Evolutionary conservation across 495 filamentous ascomycete species (phyloP), one percentile per base, ranked within the genome.

Genomic region (Cenococcum geophilum): DNA sequence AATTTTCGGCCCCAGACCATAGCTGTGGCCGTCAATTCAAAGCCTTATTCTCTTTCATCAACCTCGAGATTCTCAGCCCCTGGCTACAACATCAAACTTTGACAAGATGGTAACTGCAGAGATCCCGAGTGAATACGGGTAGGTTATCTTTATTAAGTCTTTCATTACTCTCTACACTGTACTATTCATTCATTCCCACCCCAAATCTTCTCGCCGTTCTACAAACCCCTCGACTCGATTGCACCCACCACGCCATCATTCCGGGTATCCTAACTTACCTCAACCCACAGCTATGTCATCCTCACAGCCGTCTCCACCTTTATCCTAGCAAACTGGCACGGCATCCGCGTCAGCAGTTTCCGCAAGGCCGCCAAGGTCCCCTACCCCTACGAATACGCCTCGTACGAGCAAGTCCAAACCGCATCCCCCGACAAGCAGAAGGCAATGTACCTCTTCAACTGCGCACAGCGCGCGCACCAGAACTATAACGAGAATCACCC

Each of bases 401-500:
- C 66, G 36, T 63, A 68, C 57, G 71, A 74, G 53, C 69, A 72
- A 59, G 47, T 65, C 51, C 10, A 43, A 18, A 59, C 69, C 20
- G 60, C 64, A 5, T 40, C 45, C 14, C 59, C 69, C 14, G 62
- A 64, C 11, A 56, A 65, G 25, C 62, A 71, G 47, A 64, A 72
- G 57, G 68, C 62, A 0, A 67, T 74, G 65, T 67, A 72, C 60
- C 59, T 69, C 22, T 76, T 76, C 73, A 78, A 77, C 68, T 72
- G 73, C 69, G 72, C 73, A 12, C 76, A 77, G 68, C 73, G 75
- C 55, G 70, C 69, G 0, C 74, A 77, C 62, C 66, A 58, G 48
- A 77, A 77, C 67, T 75, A 58, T 66, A 57, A 73, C 54, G 76
- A 78, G 65, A 73, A 77, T 72, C 65, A 70, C 18, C 43, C 66